Evolutionary conservation across 495 filamentous ascomycete genomes (phyloP).

Genomic region (Penicillium daleae): DNA sequence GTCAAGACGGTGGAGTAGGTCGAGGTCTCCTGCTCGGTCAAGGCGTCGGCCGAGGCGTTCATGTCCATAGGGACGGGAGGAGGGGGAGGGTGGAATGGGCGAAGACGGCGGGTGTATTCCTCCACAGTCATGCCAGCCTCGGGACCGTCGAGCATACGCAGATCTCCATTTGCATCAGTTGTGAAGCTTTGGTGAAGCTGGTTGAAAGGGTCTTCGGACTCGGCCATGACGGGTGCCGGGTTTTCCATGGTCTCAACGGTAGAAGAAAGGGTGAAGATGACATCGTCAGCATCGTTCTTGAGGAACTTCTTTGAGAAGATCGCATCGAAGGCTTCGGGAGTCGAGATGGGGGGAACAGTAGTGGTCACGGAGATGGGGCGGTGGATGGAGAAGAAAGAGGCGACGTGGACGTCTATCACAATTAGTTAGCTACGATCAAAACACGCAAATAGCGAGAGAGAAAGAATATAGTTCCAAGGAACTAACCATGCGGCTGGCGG

Average conservation of each 20-base stretch:
- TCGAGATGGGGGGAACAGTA: constrained; percentile 72
- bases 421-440: constrained; percentile 5
- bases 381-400: constrained; percentile 95
- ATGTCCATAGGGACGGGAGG: constrained; percentile 61
- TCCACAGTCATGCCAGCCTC: constrained; percentile 52
- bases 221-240: constrained; percentile 50
- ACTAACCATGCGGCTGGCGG: constrained; percentile 71
- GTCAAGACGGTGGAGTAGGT: constrained; percentile 80
- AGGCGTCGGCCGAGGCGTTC: constrained; percentile 21
- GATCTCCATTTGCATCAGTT: constrained; percentile 51
- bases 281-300: constrained; percentile 62
- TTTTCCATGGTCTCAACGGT: constrained; percentile 74
- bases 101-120: constrained; percentile 61
- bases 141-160: constrained; percentile 49
- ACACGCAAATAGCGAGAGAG: constrained; percentile 8
- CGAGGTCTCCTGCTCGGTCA: constrained; percentile 44
- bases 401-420: constrained; percentile 76
- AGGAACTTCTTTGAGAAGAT: constrained; percentile 67
- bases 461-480: constrained; percentile 5
- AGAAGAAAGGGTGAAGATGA: constrained; percentile 76
- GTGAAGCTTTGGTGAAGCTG: constrained; percentile 51
- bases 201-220: constrained; percentile 52
- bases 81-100: constrained; percentile 79
- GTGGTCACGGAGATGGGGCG: constrained; percentile 88
- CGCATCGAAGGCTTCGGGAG: constrained; percentile 72